These are phyloP conservation scores for Penicillium sp. DNA, from an alignment of 2,329 filamentous ascomycete species.

Conservation along the genomic window DNA sequence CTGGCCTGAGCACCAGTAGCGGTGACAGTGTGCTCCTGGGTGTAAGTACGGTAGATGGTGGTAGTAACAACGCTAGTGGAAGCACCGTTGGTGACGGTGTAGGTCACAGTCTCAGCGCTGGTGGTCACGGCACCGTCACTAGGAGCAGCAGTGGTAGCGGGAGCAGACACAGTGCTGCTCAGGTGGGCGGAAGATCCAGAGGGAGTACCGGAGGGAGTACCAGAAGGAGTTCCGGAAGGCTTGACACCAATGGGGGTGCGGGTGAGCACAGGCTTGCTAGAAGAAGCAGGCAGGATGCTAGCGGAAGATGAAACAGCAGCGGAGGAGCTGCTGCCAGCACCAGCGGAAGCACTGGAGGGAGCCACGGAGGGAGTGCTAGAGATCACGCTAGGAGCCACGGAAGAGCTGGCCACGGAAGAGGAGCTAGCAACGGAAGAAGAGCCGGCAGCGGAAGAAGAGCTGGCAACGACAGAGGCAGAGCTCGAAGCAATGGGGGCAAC, in stretches of 20 bases:
- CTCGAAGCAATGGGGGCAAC: background rate
- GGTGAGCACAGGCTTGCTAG: constrained; percentile 3
- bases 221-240: constrained; percentile 8
- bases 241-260: constrained; percentile 6
- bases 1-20: constrained; percentile 12
- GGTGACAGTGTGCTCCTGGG: constrained; percentile 28
- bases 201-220: constrained; percentile 6
- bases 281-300: background rate
- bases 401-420: background rate
- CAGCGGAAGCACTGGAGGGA: background rate
- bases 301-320: constrained; percentile 3
- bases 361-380: background rate
- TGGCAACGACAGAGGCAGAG: background rate
- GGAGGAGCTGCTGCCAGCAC: background rate
- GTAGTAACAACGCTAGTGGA: constrained; percentile 40
- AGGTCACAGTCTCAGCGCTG: constrained; percentile 38
- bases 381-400: background rate
- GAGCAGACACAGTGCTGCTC: constrained; percentile 12
- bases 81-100: constrained; percentile 41
- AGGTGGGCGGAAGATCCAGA: constrained; percentile 3
- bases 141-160: constrained; percentile 25
- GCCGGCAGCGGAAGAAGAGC: background rate
- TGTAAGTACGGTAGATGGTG: constrained; percentile 38
- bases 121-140: constrained; percentile 15
- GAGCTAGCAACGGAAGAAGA: background rate